Conservation (phyloP, 2,329 filamentous ascomycete genomes). For the Botrytis cinerea region DNA sequence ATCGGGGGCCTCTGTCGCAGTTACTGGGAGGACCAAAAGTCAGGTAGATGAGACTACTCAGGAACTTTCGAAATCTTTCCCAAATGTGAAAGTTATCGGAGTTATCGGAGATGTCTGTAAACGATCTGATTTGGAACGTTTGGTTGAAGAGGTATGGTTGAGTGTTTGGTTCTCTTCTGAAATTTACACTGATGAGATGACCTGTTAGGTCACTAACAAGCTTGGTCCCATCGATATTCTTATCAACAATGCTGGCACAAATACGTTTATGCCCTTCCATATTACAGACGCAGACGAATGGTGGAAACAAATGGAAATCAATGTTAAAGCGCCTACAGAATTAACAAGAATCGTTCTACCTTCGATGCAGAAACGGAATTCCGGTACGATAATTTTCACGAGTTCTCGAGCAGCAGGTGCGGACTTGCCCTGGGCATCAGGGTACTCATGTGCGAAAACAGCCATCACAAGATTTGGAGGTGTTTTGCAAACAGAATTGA, state of each 20-base stretch:
- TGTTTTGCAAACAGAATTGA: constrained; percentile 29
- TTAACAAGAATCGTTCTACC: constrained; percentile 31
- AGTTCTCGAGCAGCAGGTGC: constrained; percentile 30
- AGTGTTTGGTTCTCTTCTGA: not conserved
- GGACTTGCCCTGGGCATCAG: constrained; percentile 31
- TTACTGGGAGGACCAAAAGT: constrained; percentile 28
- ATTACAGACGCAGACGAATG: constrained; percentile 31
- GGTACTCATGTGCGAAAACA: constrained; percentile 32
- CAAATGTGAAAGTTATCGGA: constrained; percentile 26
- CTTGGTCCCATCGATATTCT: constrained; percentile 30
- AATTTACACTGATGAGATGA: not conserved
- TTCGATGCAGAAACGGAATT: constrained; percentile 28
- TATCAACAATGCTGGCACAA: constrained; percentile 33
- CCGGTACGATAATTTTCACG: constrained; percentile 31
- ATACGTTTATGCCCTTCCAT: constrained; percentile 32
- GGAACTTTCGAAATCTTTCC: constrained; percentile 19
- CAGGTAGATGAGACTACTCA: constrained; percentile 28
- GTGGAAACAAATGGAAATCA: constrained; percentile 32
- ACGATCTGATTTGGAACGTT: constrained; percentile 23
- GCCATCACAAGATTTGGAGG: constrained; percentile 31
- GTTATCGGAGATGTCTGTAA: constrained; percentile 29
- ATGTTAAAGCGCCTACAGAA: constrained; percentile 31
- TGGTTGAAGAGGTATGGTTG: constrained; percentile 27
- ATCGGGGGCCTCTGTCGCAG: constrained; percentile 28
- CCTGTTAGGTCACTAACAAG: constrained; percentile 21